Conservation (phyloP, 164 flowering plant species). For the Vitis amurensis region DNA sequence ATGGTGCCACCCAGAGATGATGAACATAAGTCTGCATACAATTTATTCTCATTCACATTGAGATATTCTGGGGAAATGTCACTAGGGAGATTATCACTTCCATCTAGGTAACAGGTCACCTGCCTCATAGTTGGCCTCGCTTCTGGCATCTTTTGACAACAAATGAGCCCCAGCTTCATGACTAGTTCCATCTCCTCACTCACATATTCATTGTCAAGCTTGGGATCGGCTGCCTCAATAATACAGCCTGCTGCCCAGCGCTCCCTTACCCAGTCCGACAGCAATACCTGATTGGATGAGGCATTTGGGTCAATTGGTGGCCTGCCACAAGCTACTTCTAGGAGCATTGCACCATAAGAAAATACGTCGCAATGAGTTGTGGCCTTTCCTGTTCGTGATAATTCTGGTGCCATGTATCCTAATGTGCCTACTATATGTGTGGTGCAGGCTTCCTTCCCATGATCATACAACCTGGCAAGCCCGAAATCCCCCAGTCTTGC, state of each 20-base stretch:
- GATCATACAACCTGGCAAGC: constrained; percentile 4
- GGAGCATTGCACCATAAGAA: neutral
- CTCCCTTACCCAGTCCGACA: constrained; percentile 4
- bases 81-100: too few relatives aligned
- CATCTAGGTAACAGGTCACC: neutral
- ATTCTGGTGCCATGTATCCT: constrained; percentile 1
- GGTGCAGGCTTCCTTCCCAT: neutral
- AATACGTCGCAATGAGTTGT: neutral
- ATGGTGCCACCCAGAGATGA: too few relatives aligned
- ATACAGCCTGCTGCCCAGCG: constrained; percentile 2
- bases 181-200: constrained; percentile 8
- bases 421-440: constrained; percentile 1
- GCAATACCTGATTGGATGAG: neutral
- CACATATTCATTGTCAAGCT: neutral
- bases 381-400: neutral
- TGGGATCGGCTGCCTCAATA: constrained; percentile 4
- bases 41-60: too few relatives aligned
- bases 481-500: constrained; percentile 6
- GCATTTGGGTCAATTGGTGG: neutral
- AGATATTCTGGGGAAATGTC: too few relatives aligned
- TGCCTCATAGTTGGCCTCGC: constrained; percentile 12
- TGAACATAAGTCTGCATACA: too few relatives aligned
- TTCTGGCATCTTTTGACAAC: neutral
- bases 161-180: constrained; percentile 5
- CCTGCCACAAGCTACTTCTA: neutral